These are phyloP conservation scores for Pseudevernia furfuracea DNA, from an alignment of 495 filamentous ascomycete species.

Conservation along the genomic window DNA sequence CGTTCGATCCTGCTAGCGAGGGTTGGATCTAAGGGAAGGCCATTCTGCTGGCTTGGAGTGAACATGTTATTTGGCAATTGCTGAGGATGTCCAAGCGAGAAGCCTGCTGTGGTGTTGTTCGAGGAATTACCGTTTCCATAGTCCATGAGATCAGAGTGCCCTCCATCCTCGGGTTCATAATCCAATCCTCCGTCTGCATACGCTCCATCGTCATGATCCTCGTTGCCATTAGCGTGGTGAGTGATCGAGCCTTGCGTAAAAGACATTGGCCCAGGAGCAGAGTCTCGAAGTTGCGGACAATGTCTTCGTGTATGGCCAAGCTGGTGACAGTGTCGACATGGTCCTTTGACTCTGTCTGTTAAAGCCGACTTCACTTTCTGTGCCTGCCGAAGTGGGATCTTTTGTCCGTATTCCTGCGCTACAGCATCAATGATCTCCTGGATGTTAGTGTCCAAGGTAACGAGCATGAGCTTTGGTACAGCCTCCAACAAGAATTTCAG, in stretches of 20 bases:
- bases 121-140: conserved; percentile 12
- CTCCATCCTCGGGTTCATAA: conserved; percentile 1
- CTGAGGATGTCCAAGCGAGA: conserved; percentile 12
- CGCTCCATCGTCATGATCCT: conserved; percentile 9
- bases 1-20: conserved; percentile 11
- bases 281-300: conserved; percentile 23
- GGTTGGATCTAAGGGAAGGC: conserved; percentile 2
- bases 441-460: conserved; percentile 23
- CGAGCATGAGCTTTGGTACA: conserved; percentile 24
- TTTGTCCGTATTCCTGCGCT: conserved; percentile 25
- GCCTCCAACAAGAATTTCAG: conserved; percentile 27
- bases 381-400: conserved; percentile 25
- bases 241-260: conserved; percentile 30
- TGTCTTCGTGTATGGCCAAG: conserved; percentile 23
- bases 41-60: conserved; percentile 1
- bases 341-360: conserved; percentile 22
- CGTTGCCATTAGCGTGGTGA: conserved; percentile 4
- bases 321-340: conserved; percentile 25
- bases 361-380: conserved; percentile 27
- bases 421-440: conserved; percentile 24
- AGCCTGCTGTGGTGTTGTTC: neutral
- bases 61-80: conserved; percentile 7
- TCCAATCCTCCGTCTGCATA: conserved; percentile 21
- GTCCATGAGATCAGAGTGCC: conserved; percentile 6
- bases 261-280: conserved; percentile 14